Conservation (phyloP, 768 basidiomycete species). For the Hericium erinaceus region DNA sequence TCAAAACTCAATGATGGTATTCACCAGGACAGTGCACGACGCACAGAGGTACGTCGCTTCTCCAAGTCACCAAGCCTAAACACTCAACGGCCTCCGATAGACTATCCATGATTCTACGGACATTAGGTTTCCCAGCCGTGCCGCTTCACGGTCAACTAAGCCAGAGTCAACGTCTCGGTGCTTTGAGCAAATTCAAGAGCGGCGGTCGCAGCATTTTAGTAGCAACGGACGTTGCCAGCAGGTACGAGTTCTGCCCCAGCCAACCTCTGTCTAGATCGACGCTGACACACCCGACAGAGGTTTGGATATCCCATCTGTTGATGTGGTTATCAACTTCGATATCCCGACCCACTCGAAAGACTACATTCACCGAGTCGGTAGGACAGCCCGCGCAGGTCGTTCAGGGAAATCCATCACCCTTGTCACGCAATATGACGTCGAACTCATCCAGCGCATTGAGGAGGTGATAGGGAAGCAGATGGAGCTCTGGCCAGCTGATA, state of each 20-base stretch:
- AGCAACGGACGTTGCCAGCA: slow-evolving; percentile 93
- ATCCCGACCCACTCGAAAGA: slow-evolving; percentile 98
- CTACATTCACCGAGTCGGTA: slow-evolving; percentile 96
- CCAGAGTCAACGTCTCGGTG: slow-evolving; percentile 89
- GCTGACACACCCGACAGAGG: slow-evolving; percentile 40
- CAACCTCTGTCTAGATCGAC: not conserved
- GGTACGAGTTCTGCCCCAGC: slow-evolving; percentile 34
- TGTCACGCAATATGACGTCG: slow-evolving; percentile 97
- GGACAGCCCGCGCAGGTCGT: slow-evolving; percentile 96
- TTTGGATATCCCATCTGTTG: slow-evolving; percentile 92
- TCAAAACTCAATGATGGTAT: slow-evolving; percentile 91
- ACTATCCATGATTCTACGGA: slow-evolving; percentile 80
- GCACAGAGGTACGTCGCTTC: slow-evolving; percentile 54
- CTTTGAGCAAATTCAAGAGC: slow-evolving; percentile 90
- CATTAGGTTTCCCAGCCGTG: slow-evolving; percentile 88
- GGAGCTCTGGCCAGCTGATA: slow-evolving; percentile 78
- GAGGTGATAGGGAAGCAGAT: slow-evolving; percentile 87
- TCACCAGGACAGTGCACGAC: slow-evolving; percentile 92
- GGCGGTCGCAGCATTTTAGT: slow-evolving; percentile 88
- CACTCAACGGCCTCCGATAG: slow-evolving; percentile 27
- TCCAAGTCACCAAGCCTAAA: not conserved
- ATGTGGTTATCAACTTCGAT: slow-evolving; percentile 96
- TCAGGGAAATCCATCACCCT: slow-evolving; percentile 96
- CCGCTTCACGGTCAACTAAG: slow-evolving; percentile 93
- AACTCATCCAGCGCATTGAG: slow-evolving; percentile 92